Percentiles rank a stretch among this genome's conserved stretches.
These are phyloP conservation scores for Stephania yunnanensis DNA, from an alignment of 164 flowering plant genomes.

Conservation along the genomic window DNA sequence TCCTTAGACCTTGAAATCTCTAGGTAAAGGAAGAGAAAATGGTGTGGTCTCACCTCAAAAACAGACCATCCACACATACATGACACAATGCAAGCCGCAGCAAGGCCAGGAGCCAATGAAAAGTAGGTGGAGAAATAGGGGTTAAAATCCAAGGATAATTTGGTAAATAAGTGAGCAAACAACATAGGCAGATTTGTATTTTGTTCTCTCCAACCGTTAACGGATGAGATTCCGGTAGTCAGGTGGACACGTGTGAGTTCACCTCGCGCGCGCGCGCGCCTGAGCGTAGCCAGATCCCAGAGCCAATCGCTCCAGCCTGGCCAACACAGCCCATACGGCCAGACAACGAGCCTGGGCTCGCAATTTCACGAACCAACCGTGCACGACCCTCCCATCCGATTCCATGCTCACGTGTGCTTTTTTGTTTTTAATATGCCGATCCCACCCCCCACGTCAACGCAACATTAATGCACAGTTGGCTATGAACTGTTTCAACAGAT, in stretches of 20 bases:
- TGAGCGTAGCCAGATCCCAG: too few relatives aligned
- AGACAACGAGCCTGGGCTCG: too few relatives aligned
- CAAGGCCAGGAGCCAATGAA: background rate
- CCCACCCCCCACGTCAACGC: background rate
- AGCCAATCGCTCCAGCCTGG: slow-evolving; percentile 8
- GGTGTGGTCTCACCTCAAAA: too few relatives aligned
- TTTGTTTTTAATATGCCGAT: background rate
- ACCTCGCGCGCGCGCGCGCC: too few relatives aligned
- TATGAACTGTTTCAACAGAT: background rate
- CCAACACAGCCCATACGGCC: background rate
- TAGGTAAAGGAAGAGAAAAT: too few relatives aligned
- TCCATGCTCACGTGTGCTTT: background rate
- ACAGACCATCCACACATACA: too few relatives aligned
- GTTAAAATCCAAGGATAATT: background rate
- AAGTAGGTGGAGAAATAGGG: background rate
- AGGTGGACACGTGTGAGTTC: background rate
- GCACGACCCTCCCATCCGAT: too few relatives aligned
- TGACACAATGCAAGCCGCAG: too few relatives aligned
- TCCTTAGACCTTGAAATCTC: too few relatives aligned
- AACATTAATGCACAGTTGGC: background rate
- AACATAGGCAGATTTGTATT: background rate
- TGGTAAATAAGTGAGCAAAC: background rate
- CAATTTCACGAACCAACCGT: too few relatives aligned
- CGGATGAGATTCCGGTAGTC: background rate
- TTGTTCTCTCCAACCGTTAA: slow-evolving; percentile 15